These are phyloP conservation scores for Yamadazyma atlantica DNA, from an alignment of 1,139 yeast genomes.

Conservation along the genomic window DNA sequence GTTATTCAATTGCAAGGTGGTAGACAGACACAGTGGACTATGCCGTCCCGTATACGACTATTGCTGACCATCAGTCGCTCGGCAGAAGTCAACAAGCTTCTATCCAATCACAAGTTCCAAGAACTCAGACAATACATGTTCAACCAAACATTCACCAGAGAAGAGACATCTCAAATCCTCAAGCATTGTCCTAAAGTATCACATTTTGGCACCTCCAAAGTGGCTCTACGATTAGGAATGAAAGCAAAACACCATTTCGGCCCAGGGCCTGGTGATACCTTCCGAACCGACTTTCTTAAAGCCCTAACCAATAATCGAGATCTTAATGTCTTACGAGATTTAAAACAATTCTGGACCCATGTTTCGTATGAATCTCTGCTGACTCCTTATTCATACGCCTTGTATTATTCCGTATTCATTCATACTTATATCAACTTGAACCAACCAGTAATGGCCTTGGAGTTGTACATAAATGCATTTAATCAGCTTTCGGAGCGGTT, in stretches of 20 bases:
- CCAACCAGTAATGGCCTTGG: conserved; percentile 25
- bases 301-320: conserved; percentile 1
- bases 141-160: neutral
- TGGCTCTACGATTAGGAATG: neutral
- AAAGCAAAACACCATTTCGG: neutral
- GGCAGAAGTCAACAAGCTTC: neutral
- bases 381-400: conserved; percentile 2
- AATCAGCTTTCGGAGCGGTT: conserved; percentile 3
- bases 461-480: conserved; percentile 16
- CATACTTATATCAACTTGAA: conserved; percentile 23
- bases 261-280: neutral
- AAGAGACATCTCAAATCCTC: neutral
- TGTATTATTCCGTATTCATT: conserved; percentile 26
- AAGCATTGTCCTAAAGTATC: neutral
- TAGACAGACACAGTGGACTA: too few relatives aligned
- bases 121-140: neutral
- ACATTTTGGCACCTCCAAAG: neutral
- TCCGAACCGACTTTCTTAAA: neutral
- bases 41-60: too few relatives aligned
- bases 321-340: conserved; percentile 3
- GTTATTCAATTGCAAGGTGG: too few relatives aligned
- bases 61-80: neutral
- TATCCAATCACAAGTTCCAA: neutral
- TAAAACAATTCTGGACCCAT: conserved; percentile 9
- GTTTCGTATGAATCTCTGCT: conserved; percentile 4